phyloP scores from a whole-genome alignment of 2,329 filamentous ascomycete species.

The Colletotrichum somersetense region DNA sequence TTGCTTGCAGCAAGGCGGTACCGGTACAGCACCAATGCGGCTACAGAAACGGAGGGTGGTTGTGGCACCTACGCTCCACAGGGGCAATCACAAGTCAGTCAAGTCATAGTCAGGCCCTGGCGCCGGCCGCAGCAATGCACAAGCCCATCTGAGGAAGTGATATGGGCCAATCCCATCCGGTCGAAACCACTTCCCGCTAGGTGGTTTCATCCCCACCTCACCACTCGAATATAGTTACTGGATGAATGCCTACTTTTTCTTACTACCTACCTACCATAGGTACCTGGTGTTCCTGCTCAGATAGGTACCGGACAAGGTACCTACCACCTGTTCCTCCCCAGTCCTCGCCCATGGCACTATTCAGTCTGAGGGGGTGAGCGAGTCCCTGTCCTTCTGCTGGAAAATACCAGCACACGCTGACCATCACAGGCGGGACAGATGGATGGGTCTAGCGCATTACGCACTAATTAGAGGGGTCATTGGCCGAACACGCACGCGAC shows the following conservation, averaged over 20 bases:
- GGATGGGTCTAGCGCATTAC: slow-evolving; percentile 28
- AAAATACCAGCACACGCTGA: slow-evolving; percentile 12
- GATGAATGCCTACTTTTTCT: not conserved
- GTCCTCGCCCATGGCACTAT: not conserved
- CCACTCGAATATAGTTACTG: not conserved
- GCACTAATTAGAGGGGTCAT: slow-evolving; percentile 22
- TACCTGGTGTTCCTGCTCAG: no score
- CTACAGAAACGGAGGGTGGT: slow-evolving; percentile 5
- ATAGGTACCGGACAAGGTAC: not conserved
- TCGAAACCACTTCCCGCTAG: slow-evolving; percentile 12
- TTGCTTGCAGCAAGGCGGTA: slow-evolving; percentile 28
- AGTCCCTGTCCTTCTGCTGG: slow-evolving; percentile 28
- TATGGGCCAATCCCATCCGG: slow-evolving; percentile 16
- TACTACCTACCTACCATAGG: no score
- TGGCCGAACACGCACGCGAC: slow-evolving; percentile 32
- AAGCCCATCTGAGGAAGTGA: not conserved
- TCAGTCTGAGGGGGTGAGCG: slow-evolving; percentile 10
- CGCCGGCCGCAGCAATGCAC: not conserved
- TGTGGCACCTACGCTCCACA: slow-evolving; percentile 9
- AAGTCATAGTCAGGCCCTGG: slow-evolving; percentile 13
- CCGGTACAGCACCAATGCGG: slow-evolving; percentile 22
- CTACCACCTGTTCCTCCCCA: not conserved
- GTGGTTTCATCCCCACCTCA: slow-evolving; percentile 39
- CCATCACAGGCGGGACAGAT: slow-evolving; percentile 16
- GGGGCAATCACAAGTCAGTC: slow-evolving; percentile 20